Conservation (phyloP, 148 eudicot genomes). For the Hydrangea macrophylla region DNA sequence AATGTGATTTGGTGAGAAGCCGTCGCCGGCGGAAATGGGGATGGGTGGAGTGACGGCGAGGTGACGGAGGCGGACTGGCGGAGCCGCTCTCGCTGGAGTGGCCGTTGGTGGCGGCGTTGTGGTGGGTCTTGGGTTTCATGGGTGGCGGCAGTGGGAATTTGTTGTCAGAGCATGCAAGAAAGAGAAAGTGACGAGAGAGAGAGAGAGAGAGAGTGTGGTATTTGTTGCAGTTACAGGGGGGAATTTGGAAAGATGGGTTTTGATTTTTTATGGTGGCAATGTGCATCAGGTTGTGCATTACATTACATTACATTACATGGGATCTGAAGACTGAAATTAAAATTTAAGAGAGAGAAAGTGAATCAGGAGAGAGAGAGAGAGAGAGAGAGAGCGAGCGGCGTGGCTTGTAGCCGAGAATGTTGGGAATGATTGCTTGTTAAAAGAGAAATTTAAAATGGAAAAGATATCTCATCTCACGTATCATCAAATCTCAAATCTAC, state of each 20-base stretch:
- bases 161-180: neutral
- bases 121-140: constrained; percentile 16
- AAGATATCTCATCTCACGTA: no score
- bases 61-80: constrained; percentile 1
- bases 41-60: neutral
- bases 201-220: constrained; percentile 8
- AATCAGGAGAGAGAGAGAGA: neutral
- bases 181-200: constrained; percentile 1
- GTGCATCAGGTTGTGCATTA: no score
- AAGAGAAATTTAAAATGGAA: no score
- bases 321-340: no score
- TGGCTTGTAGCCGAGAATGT: neutral
- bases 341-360: no score
- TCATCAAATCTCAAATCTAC: no score
- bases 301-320: no score
- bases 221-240: neutral
- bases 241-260: neutral
- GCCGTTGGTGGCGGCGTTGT: constrained; percentile 3
- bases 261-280: neutral
- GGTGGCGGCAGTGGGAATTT: constrained; percentile 8
- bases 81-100: constrained; percentile 17
- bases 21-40: constrained; percentile 18
- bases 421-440: no score
- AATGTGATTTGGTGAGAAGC: neutral
- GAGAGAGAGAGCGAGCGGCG: constrained; percentile 9